Percentiles rank a stretch among this genome's conserved stretches.
phyloP scores from a whole-genome alignment of 768 basidiomycete species.

The Auricularia sp. region DNA sequence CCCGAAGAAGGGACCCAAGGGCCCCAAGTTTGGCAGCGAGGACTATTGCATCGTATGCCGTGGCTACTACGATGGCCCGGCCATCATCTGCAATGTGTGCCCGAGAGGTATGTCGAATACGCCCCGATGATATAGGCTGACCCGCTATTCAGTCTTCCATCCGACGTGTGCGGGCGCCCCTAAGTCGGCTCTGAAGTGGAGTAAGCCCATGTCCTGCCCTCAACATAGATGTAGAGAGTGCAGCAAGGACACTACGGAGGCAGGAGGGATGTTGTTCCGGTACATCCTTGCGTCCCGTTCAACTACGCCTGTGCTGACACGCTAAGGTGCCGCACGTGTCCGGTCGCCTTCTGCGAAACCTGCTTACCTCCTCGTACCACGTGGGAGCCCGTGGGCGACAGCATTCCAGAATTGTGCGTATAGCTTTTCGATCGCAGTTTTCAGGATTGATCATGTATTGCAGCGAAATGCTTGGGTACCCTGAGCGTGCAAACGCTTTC shows the following conservation, averaged over 20 bases:
- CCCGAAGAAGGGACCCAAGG: no score
- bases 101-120: slow-evolving; percentile 37
- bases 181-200: slow-evolving; percentile 18
- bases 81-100: slow-evolving; percentile 38
- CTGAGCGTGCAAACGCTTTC: background rate
- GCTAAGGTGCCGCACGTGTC: slow-evolving; percentile 47
- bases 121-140: background rate
- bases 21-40: slow-evolving; percentile 36
- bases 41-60: slow-evolving; percentile 51
- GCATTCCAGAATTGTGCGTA: background rate
- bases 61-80: slow-evolving; percentile 38
- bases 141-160: slow-evolving; percentile 39
- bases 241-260: slow-evolving; percentile 30
- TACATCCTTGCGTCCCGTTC: slow-evolving; percentile 14
- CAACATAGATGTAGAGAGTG: slow-evolving; percentile 45
- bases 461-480: background rate
- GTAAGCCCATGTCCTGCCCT: slow-evolving; percentile 24
- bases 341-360: slow-evolving; percentile 51
- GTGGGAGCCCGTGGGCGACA: background rate
- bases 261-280: slow-evolving; percentile 53
- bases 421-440: background rate
- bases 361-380: slow-evolving; percentile 32
- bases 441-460: background rate
- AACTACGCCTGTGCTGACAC: background rate
- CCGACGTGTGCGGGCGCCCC: slow-evolving; percentile 33